Conservation (phyloP, 306 rosid species). For the Quercus variabilis region DNA sequence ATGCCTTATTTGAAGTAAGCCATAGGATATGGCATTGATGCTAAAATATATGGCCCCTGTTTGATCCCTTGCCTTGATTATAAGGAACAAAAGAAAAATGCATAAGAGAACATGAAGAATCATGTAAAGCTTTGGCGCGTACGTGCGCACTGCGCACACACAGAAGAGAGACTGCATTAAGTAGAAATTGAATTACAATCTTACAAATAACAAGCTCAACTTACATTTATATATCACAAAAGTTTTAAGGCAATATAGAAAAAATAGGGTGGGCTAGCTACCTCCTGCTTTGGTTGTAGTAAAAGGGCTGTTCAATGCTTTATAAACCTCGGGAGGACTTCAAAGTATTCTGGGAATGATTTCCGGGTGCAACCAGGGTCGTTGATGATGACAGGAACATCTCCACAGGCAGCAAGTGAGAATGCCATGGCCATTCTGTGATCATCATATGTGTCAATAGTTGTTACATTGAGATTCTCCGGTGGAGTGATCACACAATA, state of each 20-base stretch:
- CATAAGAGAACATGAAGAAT: not conserved
- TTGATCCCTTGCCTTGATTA: no score
- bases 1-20: no score
- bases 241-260: conserved; percentile 3
- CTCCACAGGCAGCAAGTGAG: conserved; percentile 94
- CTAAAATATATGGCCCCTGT: not conserved
- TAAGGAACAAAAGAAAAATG: no score
- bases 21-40: not conserved
- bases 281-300: conserved; percentile 15
- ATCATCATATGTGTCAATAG: conserved; percentile 93
- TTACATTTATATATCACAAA: conserved; percentile 7
- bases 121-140: not conserved
- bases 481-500: conserved; percentile 96
- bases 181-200: conserved; percentile 6
- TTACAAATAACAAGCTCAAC: conserved; percentile 20
- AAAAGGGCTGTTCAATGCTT: conserved; percentile 46
- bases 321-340: conserved; percentile 74
- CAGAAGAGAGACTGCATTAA: not conserved
- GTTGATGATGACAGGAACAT: conserved; percentile 87
- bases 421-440: conserved; percentile 99
- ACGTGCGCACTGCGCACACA: no score
- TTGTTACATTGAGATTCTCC: conserved; percentile 65
- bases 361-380: conserved; percentile 97
- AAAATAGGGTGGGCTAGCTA: conserved; percentile 19
- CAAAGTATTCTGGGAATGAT: conserved; percentile 93